Conservation (phyloP, 179 eudicot genomes). For the Heliamphora pulchella region DNA sequence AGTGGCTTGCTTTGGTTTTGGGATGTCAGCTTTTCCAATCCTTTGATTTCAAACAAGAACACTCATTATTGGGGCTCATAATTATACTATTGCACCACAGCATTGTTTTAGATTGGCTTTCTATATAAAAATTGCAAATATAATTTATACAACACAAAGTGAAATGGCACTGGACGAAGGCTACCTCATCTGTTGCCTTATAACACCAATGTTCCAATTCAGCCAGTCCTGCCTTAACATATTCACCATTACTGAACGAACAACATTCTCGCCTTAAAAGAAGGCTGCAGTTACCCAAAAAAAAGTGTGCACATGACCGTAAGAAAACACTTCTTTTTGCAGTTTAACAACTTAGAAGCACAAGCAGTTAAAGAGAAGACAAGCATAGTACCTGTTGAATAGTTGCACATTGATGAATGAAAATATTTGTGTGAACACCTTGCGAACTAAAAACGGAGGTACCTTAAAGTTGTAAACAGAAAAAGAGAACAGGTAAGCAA, state of each 20-base stretch:
- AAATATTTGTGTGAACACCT: constrained; percentile 72
- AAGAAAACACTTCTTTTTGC: constrained; percentile 1
- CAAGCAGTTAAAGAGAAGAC: constrained; percentile 11
- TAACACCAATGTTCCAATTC: constrained; percentile 62
- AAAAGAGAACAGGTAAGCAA: constrained; percentile 2
- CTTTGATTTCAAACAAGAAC: background rate
- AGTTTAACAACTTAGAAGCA: constrained; percentile 9
- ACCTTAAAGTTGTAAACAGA: constrained; percentile 24
- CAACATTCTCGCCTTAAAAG: constrained; percentile 63
- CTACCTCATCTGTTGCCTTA: constrained; percentile 55
- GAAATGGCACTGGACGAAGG: too few relatives aligned
- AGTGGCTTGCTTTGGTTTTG: too few relatives aligned
- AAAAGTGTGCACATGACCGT: background rate
- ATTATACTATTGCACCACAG: background rate
- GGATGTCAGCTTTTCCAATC: background rate
- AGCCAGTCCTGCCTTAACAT: constrained; percentile 61
- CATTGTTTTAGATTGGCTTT: too few relatives aligned
- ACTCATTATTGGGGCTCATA: background rate
- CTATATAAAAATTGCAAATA: too few relatives aligned
- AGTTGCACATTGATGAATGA: constrained; percentile 83
- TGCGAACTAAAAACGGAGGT: constrained; percentile 75
- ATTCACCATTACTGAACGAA: constrained; percentile 65
- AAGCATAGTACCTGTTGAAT: constrained; percentile 62
- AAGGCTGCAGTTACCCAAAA: constrained; percentile 31
- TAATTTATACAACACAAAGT: too few relatives aligned